Evolutionary conservation across 192 early-diverging fungal genomes (phyloP), one percentile per base, ranked within the genome.

Genomic region (Spizellomyces sp.): DNA sequence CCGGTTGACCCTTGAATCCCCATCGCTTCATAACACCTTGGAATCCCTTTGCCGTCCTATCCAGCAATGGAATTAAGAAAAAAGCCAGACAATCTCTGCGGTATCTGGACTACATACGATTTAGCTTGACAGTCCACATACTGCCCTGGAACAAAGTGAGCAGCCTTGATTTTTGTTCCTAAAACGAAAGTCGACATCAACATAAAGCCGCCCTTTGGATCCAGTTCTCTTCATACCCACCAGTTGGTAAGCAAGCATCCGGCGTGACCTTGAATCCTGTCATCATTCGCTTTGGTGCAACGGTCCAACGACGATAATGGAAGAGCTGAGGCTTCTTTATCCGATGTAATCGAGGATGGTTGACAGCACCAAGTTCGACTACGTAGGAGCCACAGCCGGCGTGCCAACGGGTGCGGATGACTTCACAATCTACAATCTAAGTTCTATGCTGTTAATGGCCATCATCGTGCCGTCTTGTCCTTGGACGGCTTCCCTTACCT

Each of bases 11-110:
- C 48, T 82, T 86, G 76, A 97, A 97, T 43, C 90, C 90, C 88
- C 91, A 94, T 79, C 95, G 88, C 88, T 99, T 99, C 95, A 99
- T 99, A 6, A 89, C 94, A 71, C 96, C 96, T 69, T 92, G 91
- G 82, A 97, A 97, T 15, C 96, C 96, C 78, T 98, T 98, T 66
- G 94, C 95, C 48, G 91, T 86, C 21, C 90, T 92, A 48, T 17
- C 56, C 17, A 14, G 4, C 1, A 36, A 36, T 36, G 27, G 3
- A 36, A 36, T 36, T 36, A 3, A 36, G 27, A 36, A 36, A 36
- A 36, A 36, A 36, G 27, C 27, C 27, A 36, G 27, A 36, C 27
- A 36, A 36, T 36, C 27, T 36, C 27, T 36, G 27, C 27, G 27
- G 27, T 36, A 36, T 0, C 27, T 36, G 27, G 27, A 36, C 27